These are phyloP conservation scores for Senecio squalidus DNA, from an alignment of 140 eudicot species.

Conservation along the genomic window DNA sequence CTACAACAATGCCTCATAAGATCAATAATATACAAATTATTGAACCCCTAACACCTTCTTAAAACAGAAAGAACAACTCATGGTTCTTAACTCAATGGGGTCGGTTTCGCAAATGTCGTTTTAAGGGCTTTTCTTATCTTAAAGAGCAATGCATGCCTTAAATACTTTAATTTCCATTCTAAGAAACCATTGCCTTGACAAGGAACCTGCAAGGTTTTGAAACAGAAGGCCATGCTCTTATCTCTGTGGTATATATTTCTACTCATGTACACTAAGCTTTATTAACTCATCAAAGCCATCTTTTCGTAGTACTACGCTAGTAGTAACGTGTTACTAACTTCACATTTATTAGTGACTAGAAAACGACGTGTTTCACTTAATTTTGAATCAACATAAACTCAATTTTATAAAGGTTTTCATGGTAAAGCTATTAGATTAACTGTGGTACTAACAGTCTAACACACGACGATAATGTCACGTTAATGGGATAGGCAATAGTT, in stretches of 20 bases:
- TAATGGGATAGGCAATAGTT: neutral
- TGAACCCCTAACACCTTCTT: conserved; percentile 27
- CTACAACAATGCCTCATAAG: conserved; percentile 22
- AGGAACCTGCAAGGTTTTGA: conserved; percentile 37
- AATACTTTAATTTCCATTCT: conserved; percentile 27
- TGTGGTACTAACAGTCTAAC: too few species aligned
- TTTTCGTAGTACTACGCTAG: conserved; percentile 7
- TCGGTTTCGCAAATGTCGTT: conserved; percentile 19
- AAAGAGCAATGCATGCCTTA: conserved; percentile 27
- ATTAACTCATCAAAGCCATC: neutral
- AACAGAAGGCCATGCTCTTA: conserved; percentile 33
- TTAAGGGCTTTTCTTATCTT: conserved; percentile 12
- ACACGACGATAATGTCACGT: neutral
- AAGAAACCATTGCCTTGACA: conserved; percentile 40
- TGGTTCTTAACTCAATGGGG: conserved; percentile 31
- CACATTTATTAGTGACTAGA: conserved; percentile 23
- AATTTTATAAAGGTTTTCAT: neutral
- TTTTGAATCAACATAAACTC: neutral
- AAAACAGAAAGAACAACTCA: conserved; percentile 22
- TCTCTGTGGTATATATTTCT: conserved; percentile 32
- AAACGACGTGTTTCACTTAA: conserved; percentile 7
- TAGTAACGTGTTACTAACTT: conserved; percentile 21
- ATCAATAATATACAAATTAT: conserved; percentile 24
- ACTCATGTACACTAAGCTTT: conserved; percentile 19
- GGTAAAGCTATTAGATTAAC: neutral